Percentiles rank a stretch among this genome's conserved stretches.
phyloP scores from a whole-genome alignment of 441 rosid species.

The Iberis amara region DNA sequence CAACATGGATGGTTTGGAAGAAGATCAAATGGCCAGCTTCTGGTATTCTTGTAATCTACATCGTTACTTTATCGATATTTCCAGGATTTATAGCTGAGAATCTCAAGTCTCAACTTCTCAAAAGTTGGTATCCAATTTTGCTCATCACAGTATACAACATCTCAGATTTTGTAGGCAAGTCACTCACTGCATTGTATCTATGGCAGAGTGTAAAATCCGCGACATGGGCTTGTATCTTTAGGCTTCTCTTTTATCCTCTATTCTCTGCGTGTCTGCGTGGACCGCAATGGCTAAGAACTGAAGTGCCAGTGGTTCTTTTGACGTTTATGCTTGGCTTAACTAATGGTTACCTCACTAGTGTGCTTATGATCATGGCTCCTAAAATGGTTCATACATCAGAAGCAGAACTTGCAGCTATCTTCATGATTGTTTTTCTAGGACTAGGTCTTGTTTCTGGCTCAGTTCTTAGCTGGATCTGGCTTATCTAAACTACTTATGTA shows the following conservation, averaged over 20 bases:
- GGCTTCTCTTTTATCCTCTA: constrained; percentile 67
- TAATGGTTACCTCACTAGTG: constrained; percentile 78
- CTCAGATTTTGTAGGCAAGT: constrained; percentile 72
- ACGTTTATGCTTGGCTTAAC: constrained; percentile 68
- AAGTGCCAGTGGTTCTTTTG: constrained; percentile 47
- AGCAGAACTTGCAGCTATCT: constrained; percentile 69
- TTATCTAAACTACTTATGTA: constrained; percentile 31
- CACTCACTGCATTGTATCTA: constrained; percentile 56
- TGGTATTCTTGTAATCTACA: constrained; percentile 51
- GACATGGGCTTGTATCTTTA: constrained; percentile 52
- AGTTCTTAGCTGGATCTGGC: constrained; percentile 77
- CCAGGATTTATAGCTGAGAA: constrained; percentile 77
- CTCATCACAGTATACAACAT: constrained; percentile 65
- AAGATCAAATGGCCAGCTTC: constrained; percentile 50
- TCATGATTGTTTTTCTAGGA: constrained; percentile 66
- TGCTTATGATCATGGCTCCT: constrained; percentile 67
- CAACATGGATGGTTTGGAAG: constrained; percentile 45
- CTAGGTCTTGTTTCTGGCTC: constrained; percentile 71
- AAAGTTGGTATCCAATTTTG: constrained; percentile 76
- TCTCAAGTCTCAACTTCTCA: constrained; percentile 45
- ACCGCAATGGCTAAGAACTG: constrained; percentile 66
- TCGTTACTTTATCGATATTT: constrained; percentile 72
- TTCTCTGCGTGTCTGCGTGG: constrained; percentile 66
- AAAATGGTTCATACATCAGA: constrained; percentile 61
- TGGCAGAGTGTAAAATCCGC: constrained; percentile 44